Conservation (phyloP, 148 eudicot species). For the Diospyros lotus region DNA sequence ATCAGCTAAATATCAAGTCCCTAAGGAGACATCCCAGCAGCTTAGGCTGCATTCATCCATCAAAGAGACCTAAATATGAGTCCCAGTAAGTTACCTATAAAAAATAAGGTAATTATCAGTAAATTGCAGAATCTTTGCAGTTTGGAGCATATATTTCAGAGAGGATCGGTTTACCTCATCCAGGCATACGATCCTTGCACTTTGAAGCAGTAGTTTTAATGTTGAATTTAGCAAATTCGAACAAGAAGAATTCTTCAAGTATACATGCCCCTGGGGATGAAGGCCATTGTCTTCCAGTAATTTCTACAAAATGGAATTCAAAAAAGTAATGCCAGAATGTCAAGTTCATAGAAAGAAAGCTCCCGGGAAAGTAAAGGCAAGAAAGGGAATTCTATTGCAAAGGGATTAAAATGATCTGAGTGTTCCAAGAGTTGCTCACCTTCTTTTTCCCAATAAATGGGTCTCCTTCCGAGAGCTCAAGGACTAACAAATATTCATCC, state of each 20-base stretch:
- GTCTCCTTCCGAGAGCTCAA: conserved; percentile 55
- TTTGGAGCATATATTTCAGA: not conserved
- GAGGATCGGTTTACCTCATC: conserved; percentile 52
- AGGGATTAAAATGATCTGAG: not conserved
- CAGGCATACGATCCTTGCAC: conserved; percentile 57
- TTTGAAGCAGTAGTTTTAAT: conserved; percentile 47
- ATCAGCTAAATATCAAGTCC: too few species aligned
- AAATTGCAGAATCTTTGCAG: conserved; percentile 1
- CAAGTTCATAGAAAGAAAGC: not conserved
- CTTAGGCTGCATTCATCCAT: too few species aligned
- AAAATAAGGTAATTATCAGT: not conserved
- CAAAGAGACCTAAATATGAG: too few species aligned
- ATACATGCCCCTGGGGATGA: conserved; percentile 28
- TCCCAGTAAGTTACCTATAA: too few species aligned
- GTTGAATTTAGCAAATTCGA: conserved; percentile 29
- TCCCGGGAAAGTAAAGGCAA: not conserved
- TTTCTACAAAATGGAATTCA: conserved; percentile 34
- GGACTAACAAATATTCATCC: conserved; percentile 39
- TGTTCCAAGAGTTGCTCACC: conserved; percentile 26
- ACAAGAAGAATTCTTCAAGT: conserved; percentile 24
- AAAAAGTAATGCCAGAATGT: not conserved
- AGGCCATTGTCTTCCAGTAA: conserved; percentile 49
- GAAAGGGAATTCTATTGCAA: not conserved
- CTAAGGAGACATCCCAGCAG: too few species aligned
- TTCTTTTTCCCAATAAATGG: conserved; percentile 57